A percentile compares a stretch with the other conserved stretches of the same genome.
phyloP scores from a whole-genome alignment of 2,329 filamentous ascomycete genomes.

The Orbilia blumenaviensis region DNA sequence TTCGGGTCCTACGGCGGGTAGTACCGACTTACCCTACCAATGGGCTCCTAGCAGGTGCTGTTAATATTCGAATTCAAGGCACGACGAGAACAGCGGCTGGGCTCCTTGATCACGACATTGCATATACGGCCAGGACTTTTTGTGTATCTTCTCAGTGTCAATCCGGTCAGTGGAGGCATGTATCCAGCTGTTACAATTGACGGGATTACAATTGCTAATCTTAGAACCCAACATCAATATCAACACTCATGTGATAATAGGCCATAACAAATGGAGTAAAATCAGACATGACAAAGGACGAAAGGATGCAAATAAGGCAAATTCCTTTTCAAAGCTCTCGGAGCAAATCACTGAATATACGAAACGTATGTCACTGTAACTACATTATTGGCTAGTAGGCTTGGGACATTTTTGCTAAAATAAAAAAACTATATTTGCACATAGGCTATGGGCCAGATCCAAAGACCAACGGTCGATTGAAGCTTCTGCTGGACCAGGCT shows the following conservation, averaged over 20 bases:
- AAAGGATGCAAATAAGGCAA: conserved; percentile 81
- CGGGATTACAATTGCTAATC: conserved; percentile 61
- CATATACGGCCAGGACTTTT: conserved; percentile 15
- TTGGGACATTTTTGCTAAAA: conserved; percentile 67
- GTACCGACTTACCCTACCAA: neutral
- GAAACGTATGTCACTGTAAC: conserved; percentile 29
- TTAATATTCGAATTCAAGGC: conserved; percentile 4
- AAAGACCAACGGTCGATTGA: conserved; percentile 41
- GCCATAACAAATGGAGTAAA: conserved; percentile 94
- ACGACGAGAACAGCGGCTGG: neutral
- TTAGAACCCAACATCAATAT: no score
- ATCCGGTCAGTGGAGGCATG: conserved; percentile 52
- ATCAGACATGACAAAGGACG: conserved; percentile 95
- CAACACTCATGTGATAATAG: conserved; percentile 61
- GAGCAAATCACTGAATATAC: conserved; percentile 71
- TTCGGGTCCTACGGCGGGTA: conserved; percentile 16
- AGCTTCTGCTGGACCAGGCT: conserved; percentile 32
- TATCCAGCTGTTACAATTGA: neutral
- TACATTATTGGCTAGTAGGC: conserved; percentile 10
- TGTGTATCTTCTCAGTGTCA: conserved; percentile 33
- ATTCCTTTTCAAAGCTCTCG: conserved; percentile 72
- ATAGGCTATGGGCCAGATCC: conserved; percentile 47
- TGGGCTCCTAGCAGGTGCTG: neutral
- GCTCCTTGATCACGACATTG: neutral
- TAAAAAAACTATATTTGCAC: neutral